phyloP scores from a whole-genome alignment of 192 early-diverging fungal species.

The Dissophora globulifera region DNA sequence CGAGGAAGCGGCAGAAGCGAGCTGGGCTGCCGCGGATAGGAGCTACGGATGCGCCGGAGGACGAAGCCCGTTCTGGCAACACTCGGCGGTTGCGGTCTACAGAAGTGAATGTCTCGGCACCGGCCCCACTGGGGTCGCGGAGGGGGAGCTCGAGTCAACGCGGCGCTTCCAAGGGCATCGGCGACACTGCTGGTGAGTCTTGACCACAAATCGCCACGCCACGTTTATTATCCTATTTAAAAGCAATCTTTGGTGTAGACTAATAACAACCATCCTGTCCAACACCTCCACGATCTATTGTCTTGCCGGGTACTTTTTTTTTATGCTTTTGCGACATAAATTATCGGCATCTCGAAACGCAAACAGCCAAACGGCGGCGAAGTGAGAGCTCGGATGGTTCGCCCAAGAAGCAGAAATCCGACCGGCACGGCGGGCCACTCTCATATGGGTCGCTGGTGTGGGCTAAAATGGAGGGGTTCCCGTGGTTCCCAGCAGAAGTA shows the following conservation, averaged over 20 bases:
- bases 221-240: background rate
- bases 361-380: conserved; percentile 11
- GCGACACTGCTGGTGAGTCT: conserved; percentile 22
- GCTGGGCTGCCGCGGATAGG: background rate
- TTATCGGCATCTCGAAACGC: too few species aligned
- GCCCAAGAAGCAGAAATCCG: conserved; percentile 13
- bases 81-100: conserved; percentile 32
- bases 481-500: conserved; percentile 65
- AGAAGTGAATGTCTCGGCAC: conserved; percentile 6
- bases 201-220: background rate
- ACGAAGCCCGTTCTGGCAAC: background rate
- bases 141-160: conserved; percentile 14
- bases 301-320: too few species aligned
- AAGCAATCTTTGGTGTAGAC: too few species aligned
- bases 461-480: conserved; percentile 65
- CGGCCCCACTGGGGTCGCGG: background rate
- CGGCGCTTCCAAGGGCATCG: background rate
- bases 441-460: conserved; percentile 55
- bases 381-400: conserved; percentile 6
- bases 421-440: background rate
- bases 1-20: conserved; percentile 22
- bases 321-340: too few species aligned
- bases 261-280: too few species aligned
- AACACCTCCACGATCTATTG: too few species aligned
- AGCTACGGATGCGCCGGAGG: background rate